Evolutionary conservation across 148 eudicot species (phyloP).

Genomic region (Gaultheria prostrata): DNA sequence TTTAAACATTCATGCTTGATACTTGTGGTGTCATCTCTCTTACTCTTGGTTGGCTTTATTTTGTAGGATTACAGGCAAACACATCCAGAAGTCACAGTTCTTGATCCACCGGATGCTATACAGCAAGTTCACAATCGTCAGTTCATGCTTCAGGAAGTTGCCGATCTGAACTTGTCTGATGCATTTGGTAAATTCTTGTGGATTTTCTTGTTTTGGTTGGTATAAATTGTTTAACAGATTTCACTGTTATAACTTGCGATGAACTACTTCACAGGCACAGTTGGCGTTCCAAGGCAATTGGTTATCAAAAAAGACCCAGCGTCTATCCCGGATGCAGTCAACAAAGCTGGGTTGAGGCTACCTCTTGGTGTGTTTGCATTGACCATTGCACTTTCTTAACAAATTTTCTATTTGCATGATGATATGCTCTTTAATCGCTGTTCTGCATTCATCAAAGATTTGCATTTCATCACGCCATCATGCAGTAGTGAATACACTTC

Average conservation of each 20-base stretch:
- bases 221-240: neutral
- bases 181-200: slow-evolving; percentile 51
- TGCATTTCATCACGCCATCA: neutral
- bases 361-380: slow-evolving; percentile 68
- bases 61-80: slow-evolving; percentile 70
- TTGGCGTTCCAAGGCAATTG: slow-evolving; percentile 80
- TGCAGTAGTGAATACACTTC: neutral
- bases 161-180: slow-evolving; percentile 71
- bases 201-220: neutral
- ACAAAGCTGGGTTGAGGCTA: slow-evolving; percentile 64
- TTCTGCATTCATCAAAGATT: neutral
- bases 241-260: neutral
- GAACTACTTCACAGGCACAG: slow-evolving; percentile 52
- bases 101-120: slow-evolving; percentile 97
- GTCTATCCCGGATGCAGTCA: slow-evolving; percentile 68
- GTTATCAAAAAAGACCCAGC: slow-evolving; percentile 77
- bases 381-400: neutral
- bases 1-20: neutral
- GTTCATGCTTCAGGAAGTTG: slow-evolving; percentile 91
- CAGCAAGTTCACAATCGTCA: slow-evolving; percentile 85
- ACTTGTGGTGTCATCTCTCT: slow-evolving; percentile 14
- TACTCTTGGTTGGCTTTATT: slow-evolving; percentile 10
- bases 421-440: neutral
- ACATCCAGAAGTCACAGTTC: slow-evolving; percentile 82
- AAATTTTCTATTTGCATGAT: neutral